A percentile compares a stretch with the other conserved stretches of the same genome.
phyloP scores from a whole-genome alignment of 371 early-diverging fungal genomes.

The Apophysomyces ossiformis region DNA sequence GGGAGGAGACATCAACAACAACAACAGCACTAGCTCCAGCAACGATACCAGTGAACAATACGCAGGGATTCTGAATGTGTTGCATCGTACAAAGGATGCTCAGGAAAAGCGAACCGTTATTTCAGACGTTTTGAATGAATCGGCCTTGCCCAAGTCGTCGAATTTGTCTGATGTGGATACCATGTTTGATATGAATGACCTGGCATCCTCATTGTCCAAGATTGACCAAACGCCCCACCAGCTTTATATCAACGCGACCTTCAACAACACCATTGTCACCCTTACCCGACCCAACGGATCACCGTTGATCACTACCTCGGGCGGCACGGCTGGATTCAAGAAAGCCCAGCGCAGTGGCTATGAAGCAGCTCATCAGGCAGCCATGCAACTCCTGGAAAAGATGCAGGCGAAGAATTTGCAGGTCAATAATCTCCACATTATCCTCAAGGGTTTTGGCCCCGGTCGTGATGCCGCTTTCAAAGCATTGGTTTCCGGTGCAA shows the following conservation, averaged over 20 bases:
- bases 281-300: constrained; percentile 76
- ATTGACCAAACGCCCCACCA: constrained; percentile 45
- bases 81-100: constrained; percentile 10
- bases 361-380: constrained; percentile 95
- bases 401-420: constrained; percentile 68
- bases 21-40: background rate
- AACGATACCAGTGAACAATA: constrained; percentile 1
- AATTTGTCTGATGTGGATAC: background rate
- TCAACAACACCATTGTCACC: constrained; percentile 92
- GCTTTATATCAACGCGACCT: constrained; percentile 79
- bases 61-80: constrained; percentile 7
- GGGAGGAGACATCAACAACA: constrained; percentile 1
- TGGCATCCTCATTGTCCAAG: constrained; percentile 20
- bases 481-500: constrained; percentile 71
- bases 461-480: constrained; percentile 93
- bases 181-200: constrained; percentile 10
- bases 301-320: constrained; percentile 74
- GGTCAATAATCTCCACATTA: constrained; percentile 72
- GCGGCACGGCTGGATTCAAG: constrained; percentile 87
- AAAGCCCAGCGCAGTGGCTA: constrained; percentile 89
- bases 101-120: constrained; percentile 5
- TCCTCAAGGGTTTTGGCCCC: constrained; percentile 90
- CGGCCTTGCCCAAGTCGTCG: background rate
- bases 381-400: constrained; percentile 70
- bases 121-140: constrained; percentile 2